Evolutionary conservation across 106 monocot genomes (phyloP), one percentile per base, ranked within the genome.

Genomic region (Iris macrosiphon): DNA sequence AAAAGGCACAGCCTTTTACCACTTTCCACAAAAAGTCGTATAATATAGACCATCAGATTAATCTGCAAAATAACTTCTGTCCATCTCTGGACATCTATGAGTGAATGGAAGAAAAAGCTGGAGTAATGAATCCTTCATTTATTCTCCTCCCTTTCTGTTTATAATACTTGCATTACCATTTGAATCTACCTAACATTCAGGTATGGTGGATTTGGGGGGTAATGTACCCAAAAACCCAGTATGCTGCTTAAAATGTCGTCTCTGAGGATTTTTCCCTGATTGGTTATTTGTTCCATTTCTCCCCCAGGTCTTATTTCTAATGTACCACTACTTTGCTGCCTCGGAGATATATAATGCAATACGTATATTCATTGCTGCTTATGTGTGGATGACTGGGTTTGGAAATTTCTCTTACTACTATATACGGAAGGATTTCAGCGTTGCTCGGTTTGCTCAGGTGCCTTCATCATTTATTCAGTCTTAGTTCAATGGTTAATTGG

Each of bases 381-480:
- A 88, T 63, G 93, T 93, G 4, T 93, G 93, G 93, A 93, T 93
- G 93, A 93, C 93, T 63, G 93, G 93, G 31, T 93, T 93, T 67
- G 93, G 93, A 23, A 93, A 93, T 60, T 93, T 93, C 67, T 93
- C 93, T 30, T 93, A 88, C 51, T 93, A 93, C 42, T 93, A 93
- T 33, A 81, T 93, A 54, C 46, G 81, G 42, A 93, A 88, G 62
- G 93, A 93, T 70, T 93, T 93, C 43, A 93, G 93, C 57, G 25
- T 93, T 72, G 72, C 84, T 39, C 72, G 93, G 22, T 93, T 93
- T 71, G 68, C 81, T 70, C 93, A 93, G 88, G 93, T 88, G 35
- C 53, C 31, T 51, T 63, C 10, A 49, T 42, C 12, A 27, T 45
- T 45, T 25, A 15, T 23, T 38, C 49, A 49, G 13, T 55, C 19